Percentiles rank a stretch among this genome's conserved stretches.
Evolutionary conservation across 108 stramenopile species (phyloP).

Genomic region (Chaetoceros muelleri): DNA sequence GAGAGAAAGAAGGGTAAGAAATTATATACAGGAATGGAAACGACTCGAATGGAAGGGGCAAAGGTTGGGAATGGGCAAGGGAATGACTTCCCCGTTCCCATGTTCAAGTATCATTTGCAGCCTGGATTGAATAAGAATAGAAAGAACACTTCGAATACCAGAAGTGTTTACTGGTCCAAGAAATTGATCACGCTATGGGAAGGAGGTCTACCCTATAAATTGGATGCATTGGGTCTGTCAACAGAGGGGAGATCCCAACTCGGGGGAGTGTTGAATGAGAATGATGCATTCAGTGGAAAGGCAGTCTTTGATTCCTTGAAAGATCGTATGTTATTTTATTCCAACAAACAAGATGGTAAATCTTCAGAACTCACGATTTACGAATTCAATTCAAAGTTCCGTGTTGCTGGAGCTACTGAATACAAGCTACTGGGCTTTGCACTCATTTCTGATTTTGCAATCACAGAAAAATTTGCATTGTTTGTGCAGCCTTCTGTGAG

Average conservation of each 20-base stretch:
- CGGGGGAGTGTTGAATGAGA: conserved; percentile 66
- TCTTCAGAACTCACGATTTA: conserved; percentile 49
- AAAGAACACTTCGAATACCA: conserved; percentile 74
- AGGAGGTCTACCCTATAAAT: conserved; percentile 75
- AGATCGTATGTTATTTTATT: conserved; percentile 63
- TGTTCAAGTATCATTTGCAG: conserved; percentile 67
- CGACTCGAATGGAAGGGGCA: conserved; percentile 39
- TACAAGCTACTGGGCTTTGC: conserved; percentile 53
- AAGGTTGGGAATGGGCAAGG: conserved; percentile 19
- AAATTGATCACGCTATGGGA: conserved; percentile 65
- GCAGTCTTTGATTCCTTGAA: conserved; percentile 43
- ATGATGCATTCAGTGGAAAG: conserved; percentile 48
- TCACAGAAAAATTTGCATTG: conserved; percentile 66
- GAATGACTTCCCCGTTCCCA: conserved; percentile 59
- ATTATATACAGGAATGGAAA: conserved; percentile 72
- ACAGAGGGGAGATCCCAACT: conserved; percentile 72
- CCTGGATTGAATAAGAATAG: conserved; percentile 69
- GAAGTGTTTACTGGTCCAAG: conserved; percentile 65
- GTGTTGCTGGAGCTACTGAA: conserved; percentile 36
- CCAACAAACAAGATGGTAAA: conserved; percentile 31
- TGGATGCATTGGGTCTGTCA: conserved; percentile 60
- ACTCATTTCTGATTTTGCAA: conserved; percentile 62
- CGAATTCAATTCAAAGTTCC: conserved; percentile 73
- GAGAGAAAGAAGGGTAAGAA: conserved; percentile 73
- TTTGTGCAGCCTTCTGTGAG: conserved; percentile 53